Evolutionary conservation across 2,329 filamentous ascomycete species (phyloP), one percentile per base, ranked within the genome.

Genomic region (Epichloe uncinata): DNA sequence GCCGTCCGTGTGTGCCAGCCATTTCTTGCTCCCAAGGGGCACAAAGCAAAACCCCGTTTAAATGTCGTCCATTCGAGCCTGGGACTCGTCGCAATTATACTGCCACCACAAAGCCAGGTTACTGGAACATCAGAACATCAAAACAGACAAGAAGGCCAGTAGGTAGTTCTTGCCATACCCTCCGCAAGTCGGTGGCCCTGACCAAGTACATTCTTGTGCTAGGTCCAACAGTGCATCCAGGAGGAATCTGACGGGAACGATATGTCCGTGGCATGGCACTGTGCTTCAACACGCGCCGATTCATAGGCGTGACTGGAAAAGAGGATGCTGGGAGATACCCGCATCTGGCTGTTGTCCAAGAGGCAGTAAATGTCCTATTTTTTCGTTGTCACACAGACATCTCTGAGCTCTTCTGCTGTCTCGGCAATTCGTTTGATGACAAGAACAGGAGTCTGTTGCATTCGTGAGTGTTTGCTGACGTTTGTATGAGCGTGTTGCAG

Each of bases 1-100:
- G 47, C 47, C 47, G 47, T 49, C 47, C 47, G 47, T 35, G 47
- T 42, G 35, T 44, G 47, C 46, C 22, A 22, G 47, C 38, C 22
- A 22, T 38, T n/a, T 45, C 34, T 26, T 20, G 34, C 9, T 30
- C 8, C 26, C 41, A 44, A 16, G 41, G 12, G n/a, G 22, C 22
- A 38, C 26, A 42, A 34, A 40, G 33, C 42, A 49, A 42, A 37
- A 45, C 16, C 9, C 40, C 18, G 45, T 30, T 22, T 11, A 13
- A 16, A 26, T 36, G 15, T 18, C 35, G 16, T 40, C 15, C 45
- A 20, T 34, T 22, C 12, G 4, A 36, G 12, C 45, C 18, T 18
- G 18, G 18, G 18, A 18, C 18, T 18, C 18, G 18, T 18, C 18
- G 18, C 18, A 18, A 18, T 18, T 18, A 18, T 18, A 18, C 18